Evolutionary conservation across 495 filamentous ascomycete genomes (phyloP), one percentile per base, ranked within the genome.

Genomic region (Aspergillus kassunensis): DNA sequence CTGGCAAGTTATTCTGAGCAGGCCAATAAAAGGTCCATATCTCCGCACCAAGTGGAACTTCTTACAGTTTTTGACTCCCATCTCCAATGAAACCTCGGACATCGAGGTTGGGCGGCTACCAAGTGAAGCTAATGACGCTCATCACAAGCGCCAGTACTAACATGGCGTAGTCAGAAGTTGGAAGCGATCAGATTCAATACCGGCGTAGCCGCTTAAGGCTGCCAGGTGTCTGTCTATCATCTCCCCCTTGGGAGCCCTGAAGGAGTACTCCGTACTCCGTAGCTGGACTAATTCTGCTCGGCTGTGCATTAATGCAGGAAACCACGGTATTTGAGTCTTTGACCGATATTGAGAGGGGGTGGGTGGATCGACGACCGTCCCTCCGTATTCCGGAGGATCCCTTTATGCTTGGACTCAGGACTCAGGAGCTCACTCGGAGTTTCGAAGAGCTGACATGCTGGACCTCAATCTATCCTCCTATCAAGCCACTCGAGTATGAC

Each of bases 71-170:
- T 33, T 54, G 57, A 51, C 34, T 35, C n/a, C 9, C 4, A 1
- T 1, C 25, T 8, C 59, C 59, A 62, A 62, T 62, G 3, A 40
- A 13, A 24, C 9, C 8, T 24, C 30, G 15, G 19, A 30, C 19
- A 29, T 29, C 15, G 37, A 48, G 44, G 47, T 39, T 49, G 55
- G 48, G 54, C 56, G 50, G 53, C 50, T 55, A 53, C 39, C 13
- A 44, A 44, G 51, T 54, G 60, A 51, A 24, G 12, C 20, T 45
- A 30, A 53, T 59, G 57, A 60, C 60, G 51, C 54, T 39, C 35
- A 49, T 40, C 34, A 50, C 29, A 30, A 0, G 2, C 5, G 35
- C 59, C 59, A 65, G 47, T 19, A 51, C 43, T n/a, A n/a, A n/a
- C n/a, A n/a, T n/a, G n/a, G n/a, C n/a, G n/a, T n/a, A n/a, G n/a